Base-by-base conservation (phyloP, 1,284 basidiomycete genomes). In the Tylopilus sp. region DNA sequence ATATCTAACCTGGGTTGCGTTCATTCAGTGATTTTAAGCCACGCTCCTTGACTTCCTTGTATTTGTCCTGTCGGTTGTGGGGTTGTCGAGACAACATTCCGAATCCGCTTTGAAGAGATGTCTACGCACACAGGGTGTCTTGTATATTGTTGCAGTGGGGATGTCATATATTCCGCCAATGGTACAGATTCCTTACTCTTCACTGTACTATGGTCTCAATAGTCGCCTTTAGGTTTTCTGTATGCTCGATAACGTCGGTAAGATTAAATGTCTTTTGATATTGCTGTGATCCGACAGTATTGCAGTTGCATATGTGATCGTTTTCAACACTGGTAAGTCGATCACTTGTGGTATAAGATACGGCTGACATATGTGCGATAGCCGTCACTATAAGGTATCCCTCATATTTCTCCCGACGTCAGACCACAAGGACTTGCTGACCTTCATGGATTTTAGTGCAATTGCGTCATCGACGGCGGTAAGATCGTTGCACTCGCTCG, bases 11-110 rank as follows among this genome's bases (percentile, higher is more conserved):
- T 14, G 8, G 22, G 3, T 20, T 13, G 19, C 44, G 48, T 43
- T 57, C 9, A 56, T 26, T 31, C 3, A 3, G 20, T 22, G 4
- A 36, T 14, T 31, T 33, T 0, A 17, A 66, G 64, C 52, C 25
- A 51, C 48, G 32, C 31, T 44, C 2, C 57, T 53, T 20, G 62
- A 66, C 39, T 8, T 66, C 4, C 14, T 57, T 11, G 44, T 68
- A 8, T 40, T 65, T n/a, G 15, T 53, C 5, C 35, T 68, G 32
- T 61, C 47, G 8, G 15, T 57, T 0, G 15, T 60, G 26, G 59
- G 57, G n/a, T 48, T 66, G 4, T 51, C 50, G 10, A 57, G 25
- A n/a, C 42, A 43, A 41, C 46, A 19, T n/a, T 54, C 41, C 3
- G n/a, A 33, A 26, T 66, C 65, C 5, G 45, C 47, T 19, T 48